A percentile compares a stretch with the other conserved stretches of the same genome.
phyloP scores from a whole-genome alignment of 2,329 filamentous ascomycete genomes.

The Beauveria varroae region DNA sequence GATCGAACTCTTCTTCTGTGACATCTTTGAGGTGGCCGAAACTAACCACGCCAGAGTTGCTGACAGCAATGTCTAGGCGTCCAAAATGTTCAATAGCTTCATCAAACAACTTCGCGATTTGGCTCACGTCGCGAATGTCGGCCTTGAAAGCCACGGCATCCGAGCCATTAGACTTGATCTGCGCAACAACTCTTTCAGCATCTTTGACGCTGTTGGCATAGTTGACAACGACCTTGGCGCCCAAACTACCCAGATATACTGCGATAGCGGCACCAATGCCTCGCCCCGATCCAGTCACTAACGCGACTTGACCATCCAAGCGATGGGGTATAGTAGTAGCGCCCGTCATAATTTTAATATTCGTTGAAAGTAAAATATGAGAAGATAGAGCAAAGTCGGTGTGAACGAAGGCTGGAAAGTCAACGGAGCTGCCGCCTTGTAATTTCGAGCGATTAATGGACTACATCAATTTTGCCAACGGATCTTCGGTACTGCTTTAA shows the following conservation, averaged over 20 bases:
- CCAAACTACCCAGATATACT: slow-evolving; percentile 46
- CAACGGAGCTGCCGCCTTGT: not conserved
- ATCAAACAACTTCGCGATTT: slow-evolving; percentile 57
- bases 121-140: slow-evolving; percentile 56
- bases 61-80: slow-evolving; percentile 62
- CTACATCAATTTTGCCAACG: not conserved
- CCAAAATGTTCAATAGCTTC: slow-evolving; percentile 56
- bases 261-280: slow-evolving; percentile 54
- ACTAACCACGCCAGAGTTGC: slow-evolving; percentile 60
- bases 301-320: slow-evolving; percentile 21
- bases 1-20: slow-evolving; percentile 62
- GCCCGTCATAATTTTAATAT: not conserved
- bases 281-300: slow-evolving; percentile 38
- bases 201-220: slow-evolving; percentile 49
- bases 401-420: not conserved
- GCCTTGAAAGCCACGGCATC: slow-evolving; percentile 60
- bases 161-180: slow-evolving; percentile 48
- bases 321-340: slow-evolving; percentile 6
- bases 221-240: slow-evolving; percentile 52
- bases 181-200: slow-evolving; percentile 48
- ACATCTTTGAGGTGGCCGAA: slow-evolving; percentile 64
- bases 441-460: not conserved
- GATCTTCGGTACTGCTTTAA: no score
- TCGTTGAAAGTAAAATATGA: not conserved
- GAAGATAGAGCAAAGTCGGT: not conserved